Base-by-base conservation (phyloP, 306 rosid genomes). In the Medicago arabica region DNA sequence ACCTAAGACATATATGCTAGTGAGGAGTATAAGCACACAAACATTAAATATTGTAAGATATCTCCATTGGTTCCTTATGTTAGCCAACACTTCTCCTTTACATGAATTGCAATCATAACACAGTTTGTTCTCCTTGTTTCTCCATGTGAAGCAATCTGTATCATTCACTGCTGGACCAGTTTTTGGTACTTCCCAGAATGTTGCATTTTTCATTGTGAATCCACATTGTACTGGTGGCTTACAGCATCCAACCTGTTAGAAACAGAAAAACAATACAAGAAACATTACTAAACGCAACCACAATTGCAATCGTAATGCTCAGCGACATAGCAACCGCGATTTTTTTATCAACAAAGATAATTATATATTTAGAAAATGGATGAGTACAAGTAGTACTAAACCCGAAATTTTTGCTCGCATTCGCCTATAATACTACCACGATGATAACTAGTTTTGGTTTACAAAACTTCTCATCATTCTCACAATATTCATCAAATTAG, bases 161-260 rank as follows among this genome's bases (percentile, higher is more conserved):
- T 87, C 90, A 0, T 72, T 39, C 65, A 8, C 81, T 0, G 72
- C 78, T 2, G 83, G 76, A 0, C 87, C 89, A 1, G 53, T 8
- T 70, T 86, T 83, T 0, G 96, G 89, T 4, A 41, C 55, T 40
- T n/a, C 86, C 93, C 96, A 90, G 38, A 25, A 78, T 2, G 96
- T 92, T 0, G 83, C 81, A 72, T 92, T 92, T 66, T 76, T 84
- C 89, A 46, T 78, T 19, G 31, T 79, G 68, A 86, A 89, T n/a
- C 86, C 94, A 19, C 98, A 93, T 40, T 58, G 74, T 2, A 66
- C 49, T 0, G 98, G 96, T 7, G 98, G 96, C 86, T 79, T 85
- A 72, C 98, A 93, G 18, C 98, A 93, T 46, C 98, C 96, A 49
- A 86, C 75, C 98, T 87, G 74, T 47, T 2, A 40, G 2, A 55